Percentiles rank a stretch among this genome's conserved stretches.
Conservation (phyloP, 176 grass and related monocot species). For the Phyllostachys edulis region DNA sequence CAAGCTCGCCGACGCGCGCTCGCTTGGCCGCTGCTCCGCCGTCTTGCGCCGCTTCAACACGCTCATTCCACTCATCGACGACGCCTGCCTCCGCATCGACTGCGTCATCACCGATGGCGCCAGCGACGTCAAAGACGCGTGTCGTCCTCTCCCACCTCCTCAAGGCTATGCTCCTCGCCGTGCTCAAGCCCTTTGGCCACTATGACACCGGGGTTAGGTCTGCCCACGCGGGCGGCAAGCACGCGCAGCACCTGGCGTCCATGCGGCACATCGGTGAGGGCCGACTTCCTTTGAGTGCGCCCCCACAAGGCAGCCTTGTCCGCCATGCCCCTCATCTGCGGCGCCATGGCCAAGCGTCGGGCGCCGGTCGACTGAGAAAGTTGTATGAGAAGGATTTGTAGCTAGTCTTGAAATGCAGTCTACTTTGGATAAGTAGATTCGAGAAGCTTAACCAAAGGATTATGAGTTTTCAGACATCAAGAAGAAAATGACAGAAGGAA, state of each 20-base stretch:
- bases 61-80: constrained; percentile 64
- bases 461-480: too few relatives aligned
- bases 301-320: too few relatives aligned
- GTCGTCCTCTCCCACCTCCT: constrained; percentile 51
- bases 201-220: constrained; percentile 40
- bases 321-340: too few relatives aligned
- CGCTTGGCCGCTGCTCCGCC: constrained; percentile 55
- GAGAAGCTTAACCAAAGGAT: too few relatives aligned
- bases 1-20: constrained; percentile 63
- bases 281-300: too few relatives aligned
- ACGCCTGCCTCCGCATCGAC: constrained; percentile 65
- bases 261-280: too few relatives aligned
- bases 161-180: constrained; percentile 59
- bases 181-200: constrained; percentile 67
- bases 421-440: too few relatives aligned
- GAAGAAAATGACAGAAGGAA: too few relatives aligned
- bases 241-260: constrained; percentile 56
- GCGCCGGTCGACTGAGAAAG: too few relatives aligned
- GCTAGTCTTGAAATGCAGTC: too few relatives aligned
- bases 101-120: constrained; percentile 45
- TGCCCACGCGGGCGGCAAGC: neutral
- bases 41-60: constrained; percentile 72
- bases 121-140: constrained; percentile 27
- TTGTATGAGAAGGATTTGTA: too few relatives aligned
- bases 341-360: too few relatives aligned